phyloP scores from a whole-genome alignment of 805 yeast species.

The Spathaspora sp. region DNA sequence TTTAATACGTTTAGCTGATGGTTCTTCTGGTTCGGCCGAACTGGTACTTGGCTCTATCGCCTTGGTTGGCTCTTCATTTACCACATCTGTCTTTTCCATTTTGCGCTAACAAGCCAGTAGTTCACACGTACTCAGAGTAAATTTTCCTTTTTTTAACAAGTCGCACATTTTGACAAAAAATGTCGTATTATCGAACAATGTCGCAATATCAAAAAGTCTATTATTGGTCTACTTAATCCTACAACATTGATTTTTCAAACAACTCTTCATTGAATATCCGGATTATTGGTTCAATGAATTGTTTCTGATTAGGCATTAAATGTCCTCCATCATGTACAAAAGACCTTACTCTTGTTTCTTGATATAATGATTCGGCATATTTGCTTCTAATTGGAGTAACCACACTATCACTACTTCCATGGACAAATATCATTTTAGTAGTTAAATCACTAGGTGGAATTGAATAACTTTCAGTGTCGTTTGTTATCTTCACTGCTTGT shows the following conservation, averaged over 20 bases:
- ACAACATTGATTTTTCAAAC: slow-evolving; percentile 8
- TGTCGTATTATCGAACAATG: too few relatives aligned
- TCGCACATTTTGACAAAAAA: too few relatives aligned
- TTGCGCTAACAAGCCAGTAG: background rate
- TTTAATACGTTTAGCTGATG: slow-evolving; percentile 4
- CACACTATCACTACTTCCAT: slow-evolving; percentile 28
- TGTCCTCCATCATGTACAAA: slow-evolving; percentile 37
- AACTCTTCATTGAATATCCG: slow-evolving; percentile 10
- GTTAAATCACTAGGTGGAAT: slow-evolving; percentile 10
- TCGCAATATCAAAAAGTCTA: background rate
- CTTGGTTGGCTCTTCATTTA: background rate
- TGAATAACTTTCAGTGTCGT: slow-evolving; percentile 17
- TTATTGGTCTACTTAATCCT: background rate
- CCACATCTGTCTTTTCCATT: background rate
- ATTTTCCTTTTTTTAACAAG: background rate
- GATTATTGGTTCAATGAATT: slow-evolving; percentile 14
- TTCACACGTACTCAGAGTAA: background rate
- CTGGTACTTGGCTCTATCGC: background rate
- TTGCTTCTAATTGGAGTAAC: slow-evolving; percentile 30
- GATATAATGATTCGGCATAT: slow-evolving; percentile 19
- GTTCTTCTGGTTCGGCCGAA: background rate
- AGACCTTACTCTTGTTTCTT: slow-evolving; percentile 9
- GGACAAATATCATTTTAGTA: slow-evolving; percentile 25
- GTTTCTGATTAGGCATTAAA: slow-evolving; percentile 21
- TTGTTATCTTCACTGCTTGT: slow-evolving; percentile 15